Evolutionary conservation across 805 yeast species (phyloP).

Genomic region (Kluyveromyces starmeri): DNA sequence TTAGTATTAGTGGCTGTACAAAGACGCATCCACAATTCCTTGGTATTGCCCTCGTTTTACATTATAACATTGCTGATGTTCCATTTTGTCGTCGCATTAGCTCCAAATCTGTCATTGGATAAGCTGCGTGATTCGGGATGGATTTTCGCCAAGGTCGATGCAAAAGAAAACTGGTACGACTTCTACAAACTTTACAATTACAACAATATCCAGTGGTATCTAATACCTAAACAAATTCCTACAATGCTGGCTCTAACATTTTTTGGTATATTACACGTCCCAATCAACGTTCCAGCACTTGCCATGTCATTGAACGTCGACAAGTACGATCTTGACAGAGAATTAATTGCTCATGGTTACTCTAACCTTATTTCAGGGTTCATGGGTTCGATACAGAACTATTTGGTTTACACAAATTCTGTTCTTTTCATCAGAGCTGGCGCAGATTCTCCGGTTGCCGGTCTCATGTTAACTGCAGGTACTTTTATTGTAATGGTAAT

Average conservation of each 20-base stretch:
- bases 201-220: conserved; percentile 62
- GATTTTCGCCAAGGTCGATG: conserved; percentile 52
- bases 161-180: conserved; percentile 81
- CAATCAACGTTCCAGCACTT: conserved; percentile 94
- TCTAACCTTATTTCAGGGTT: conserved; percentile 81
- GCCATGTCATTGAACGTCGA: conserved; percentile 86
- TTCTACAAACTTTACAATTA: conserved; percentile 72
- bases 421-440: conserved; percentile 90
- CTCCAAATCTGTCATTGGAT: conserved; percentile 58
- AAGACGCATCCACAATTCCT: conserved; percentile 51
- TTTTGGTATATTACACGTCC: conserved; percentile 93
- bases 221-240: conserved; percentile 63
- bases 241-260: conserved; percentile 94
- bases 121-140: conserved; percentile 68
- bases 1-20: conserved; percentile 51
- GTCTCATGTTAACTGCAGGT: conserved; percentile 76
- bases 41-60: conserved; percentile 75
- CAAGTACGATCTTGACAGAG: conserved; percentile 79
- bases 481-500: conserved; percentile 73
- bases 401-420: conserved; percentile 89
- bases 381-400: conserved; percentile 85
- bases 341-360: conserved; percentile 88
- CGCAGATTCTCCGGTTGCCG: conserved; percentile 83
- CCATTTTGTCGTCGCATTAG: conserved; percentile 55
- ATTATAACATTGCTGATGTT: conserved; percentile 59